Base-by-base conservation (phyloP, 768 basidiomycete species). In the Rhodotorula toruloides region DNA sequence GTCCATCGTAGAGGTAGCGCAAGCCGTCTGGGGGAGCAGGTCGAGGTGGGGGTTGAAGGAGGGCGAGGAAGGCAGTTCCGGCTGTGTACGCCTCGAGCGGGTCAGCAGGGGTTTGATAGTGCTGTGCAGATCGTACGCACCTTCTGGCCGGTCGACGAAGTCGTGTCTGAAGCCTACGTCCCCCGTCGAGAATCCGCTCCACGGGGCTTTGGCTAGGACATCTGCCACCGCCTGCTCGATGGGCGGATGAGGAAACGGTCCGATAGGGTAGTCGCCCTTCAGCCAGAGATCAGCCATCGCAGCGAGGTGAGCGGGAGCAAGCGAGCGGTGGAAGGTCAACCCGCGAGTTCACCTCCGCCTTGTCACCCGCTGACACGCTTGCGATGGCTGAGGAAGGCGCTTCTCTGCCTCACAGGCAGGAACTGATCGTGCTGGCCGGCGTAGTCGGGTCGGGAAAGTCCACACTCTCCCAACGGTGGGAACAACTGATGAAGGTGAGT, bases 71-170 rank as follows among this genome's bases (percentile, higher is more conserved):
- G n/a, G 64, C 65, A 16, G 73, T 68, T 13, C 73, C 73, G 34
- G 65, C 71, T 74, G 63, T 5, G 27, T 9, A 25, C 5, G n/a
- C n/a, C n/a, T n/a, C n/a, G 36, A 25, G 52, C 7, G 48, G 22
- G 34, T 59, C 13, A 42, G 49, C 63, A 39, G 11, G 4, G 5
- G 6, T 11, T 0, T n/a, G 61, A 4, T 0, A 32, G 32, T 17
- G 7, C 5, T 3, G 10, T 14, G 12, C 13, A 39, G 25, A 7
- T 8, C 13, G 2, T 1, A 29, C 70, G 31, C 52, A 72, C 73
- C 67, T 50, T 68, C 60, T 16, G 73, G 73, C n/a, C 71, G 54
- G 50, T 74, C 73, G 12, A 74, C 42, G 44, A 52, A 47, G 25
- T 65, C 53, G 54, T 61, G 71, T 13, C 29, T 34, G 58, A 74